phyloP scores from a whole-genome alignment of 2,329 filamentous ascomycete genomes.

The Cordyceps tenuipes region DNA sequence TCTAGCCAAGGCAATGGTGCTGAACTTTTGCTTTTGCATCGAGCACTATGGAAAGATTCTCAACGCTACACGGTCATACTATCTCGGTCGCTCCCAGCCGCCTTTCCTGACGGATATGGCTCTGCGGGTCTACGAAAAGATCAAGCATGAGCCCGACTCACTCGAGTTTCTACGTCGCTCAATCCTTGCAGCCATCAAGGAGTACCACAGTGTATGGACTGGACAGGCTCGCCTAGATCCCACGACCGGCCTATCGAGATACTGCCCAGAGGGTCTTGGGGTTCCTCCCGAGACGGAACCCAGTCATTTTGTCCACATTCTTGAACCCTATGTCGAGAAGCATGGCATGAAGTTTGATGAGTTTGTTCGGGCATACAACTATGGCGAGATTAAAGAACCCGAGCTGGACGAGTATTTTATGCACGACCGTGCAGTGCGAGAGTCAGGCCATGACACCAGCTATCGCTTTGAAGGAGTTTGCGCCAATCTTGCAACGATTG shows the following conservation, averaged over 20 bases:
- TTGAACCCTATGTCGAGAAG: constrained; percentile 77
- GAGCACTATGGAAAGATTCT: constrained; percentile 97
- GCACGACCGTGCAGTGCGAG: constrained; percentile 89
- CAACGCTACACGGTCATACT: constrained; percentile 94
- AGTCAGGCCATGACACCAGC: constrained; percentile 93
- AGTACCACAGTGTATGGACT: constrained; percentile 88
- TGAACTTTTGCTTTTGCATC: constrained; percentile 97
- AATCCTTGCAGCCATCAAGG: constrained; percentile 89
- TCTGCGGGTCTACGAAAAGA: constrained; percentile 84
- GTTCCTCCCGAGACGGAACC: constrained; percentile 90
- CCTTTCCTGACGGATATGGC: constrained; percentile 98
- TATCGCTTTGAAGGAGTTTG: constrained; percentile 86
- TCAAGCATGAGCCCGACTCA: constrained; percentile 74
- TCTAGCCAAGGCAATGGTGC: constrained; percentile 87
- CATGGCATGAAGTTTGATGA: constrained; percentile 72
- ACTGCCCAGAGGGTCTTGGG: constrained; percentile 73
- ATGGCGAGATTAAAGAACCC: constrained; percentile 66
- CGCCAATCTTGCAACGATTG: constrained; percentile 84
- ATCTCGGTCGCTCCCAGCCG: constrained; percentile 86
- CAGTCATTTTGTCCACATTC: constrained; percentile 74
- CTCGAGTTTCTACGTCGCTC: constrained; percentile 72
- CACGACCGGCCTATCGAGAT: constrained; percentile 71
- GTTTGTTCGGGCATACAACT: constrained; percentile 85
- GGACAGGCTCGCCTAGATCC: constrained; percentile 68
- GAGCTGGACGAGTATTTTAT: constrained; percentile 92